Evolutionary conservation across 352 stramenopile genomes (phyloP), one percentile per base, ranked within the genome.

Genomic region (Phytophthora sojae): DNA sequence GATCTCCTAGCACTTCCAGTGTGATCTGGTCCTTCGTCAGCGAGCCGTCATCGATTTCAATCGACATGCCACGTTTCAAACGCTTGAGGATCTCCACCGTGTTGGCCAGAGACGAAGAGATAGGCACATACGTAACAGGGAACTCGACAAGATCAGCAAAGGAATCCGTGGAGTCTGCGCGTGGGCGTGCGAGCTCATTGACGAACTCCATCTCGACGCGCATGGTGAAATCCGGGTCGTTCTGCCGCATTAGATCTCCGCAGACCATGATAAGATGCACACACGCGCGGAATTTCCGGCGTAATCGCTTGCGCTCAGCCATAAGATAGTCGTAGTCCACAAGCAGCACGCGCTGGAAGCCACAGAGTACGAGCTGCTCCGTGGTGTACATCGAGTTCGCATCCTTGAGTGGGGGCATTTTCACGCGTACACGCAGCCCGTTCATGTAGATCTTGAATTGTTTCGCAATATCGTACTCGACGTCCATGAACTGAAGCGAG

Each of bases 21-120:
- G 80, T 90, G 61, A 94, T 89, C 57, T 90, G 86, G 61, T 94
- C 86, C 50, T 89, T 91, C 4, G 86, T 94, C 21, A 94, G 78
- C 25, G 85, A 94, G 0, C 83, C 83, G 62, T 94, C 86, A 65
- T 94, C 86, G 39, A 94, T 84, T 25, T 94, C 83, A 35, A 94
- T 79, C 14, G 82, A 61, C 75, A 85, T 88, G 4, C 86, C 86
- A 39, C 32, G 71, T 32, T 80, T 80, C 8, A 90, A 69, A 12
- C 80, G 73, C 56, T 80, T 75, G 3, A 94, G 71, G 12, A 92
- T 73, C 47, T 83, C 80, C 17, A 90, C 80, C 3, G 81, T 85
- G 37, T 90, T 88, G 2, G 84, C 79, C 0, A 70, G 64, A 0
- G 67, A 66, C 4, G 87, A 92, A 6, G 78, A 71, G 37, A 93